Base-by-base conservation (phyloP, 768 basidiomycete species). In the Cantharellus anzutake region DNA sequence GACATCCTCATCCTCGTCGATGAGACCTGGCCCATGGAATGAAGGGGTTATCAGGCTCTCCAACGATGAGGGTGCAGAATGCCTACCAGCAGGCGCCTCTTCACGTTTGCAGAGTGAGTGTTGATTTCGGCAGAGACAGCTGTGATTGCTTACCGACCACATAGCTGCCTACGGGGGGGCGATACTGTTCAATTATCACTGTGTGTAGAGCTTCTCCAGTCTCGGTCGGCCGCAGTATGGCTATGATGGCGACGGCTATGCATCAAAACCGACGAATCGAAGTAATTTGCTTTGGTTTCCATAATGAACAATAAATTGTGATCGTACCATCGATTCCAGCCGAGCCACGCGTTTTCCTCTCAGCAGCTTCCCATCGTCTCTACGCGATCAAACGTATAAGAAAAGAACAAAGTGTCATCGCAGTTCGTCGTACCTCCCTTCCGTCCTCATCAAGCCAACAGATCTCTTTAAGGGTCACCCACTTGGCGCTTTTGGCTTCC, bases 111-210 rank as follows among this genome's bases (percentile, higher is more conserved):
- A n/a, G 41, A 50, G 37, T 7, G 40, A 14, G 14, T n/a, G 29
- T 14, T 5, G 57, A 59, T 5, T 34, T 4, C 16, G 20, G 20
- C 20, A 29, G 20, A 48, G 44, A 29, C 11, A 37, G 38, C 14
- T 55, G 59, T 3, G 16, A 37, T 5, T 51, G 48, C 68, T 48
- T 67, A 81, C 88, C 91, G 61, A 94, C 76, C 61, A 86, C 76
- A 63, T 78, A 76, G 62, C 81, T 82, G 65, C 79, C 84, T 52
- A 91, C 76, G 0, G 93, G 89, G 0, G 94, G 91, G 35, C 94
- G 81, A 69, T 84, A 97, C 68, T 96, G 93, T 67, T 94, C 89
- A 65, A 96, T 81, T 64, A 97, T 74, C 59, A 94, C 77, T 3
- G 86, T 91, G 1, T 86, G 87, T 3, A 77, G 69, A 3, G 81